A percentile compares a stretch with the other conserved stretches of the same genome.
phyloP scores from a whole-genome alignment of 2,329 filamentous ascomycete species.

The Nemania sp. region DNA sequence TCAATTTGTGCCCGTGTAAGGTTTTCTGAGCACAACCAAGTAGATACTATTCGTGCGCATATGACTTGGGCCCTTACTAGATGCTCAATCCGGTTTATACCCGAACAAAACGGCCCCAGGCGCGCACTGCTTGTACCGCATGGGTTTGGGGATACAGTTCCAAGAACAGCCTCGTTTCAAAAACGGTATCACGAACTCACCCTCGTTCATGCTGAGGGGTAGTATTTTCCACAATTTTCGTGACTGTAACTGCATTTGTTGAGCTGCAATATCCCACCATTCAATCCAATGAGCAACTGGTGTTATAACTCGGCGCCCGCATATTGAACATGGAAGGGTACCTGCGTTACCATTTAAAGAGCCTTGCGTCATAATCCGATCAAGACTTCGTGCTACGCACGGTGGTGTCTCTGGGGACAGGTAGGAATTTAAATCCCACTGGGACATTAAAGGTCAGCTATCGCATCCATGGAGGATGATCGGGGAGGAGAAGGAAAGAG shows the following conservation, averaged over 20 bases:
- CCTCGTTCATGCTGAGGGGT: constrained; percentile 15
- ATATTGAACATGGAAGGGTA: constrained; percentile 56
- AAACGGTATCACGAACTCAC: constrained; percentile 32
- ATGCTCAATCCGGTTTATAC: no score
- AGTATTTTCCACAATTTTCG: not conserved
- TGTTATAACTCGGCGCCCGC: constrained; percentile 51
- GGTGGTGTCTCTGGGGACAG: constrained; percentile 46
- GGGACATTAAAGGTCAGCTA: constrained; percentile 1
- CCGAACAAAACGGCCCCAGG: constrained; percentile 4
- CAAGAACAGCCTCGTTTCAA: constrained; percentile 27
- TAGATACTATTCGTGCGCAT: no score
- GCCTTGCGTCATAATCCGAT: constrained; percentile 45
- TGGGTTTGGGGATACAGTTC: constrained; percentile 20
- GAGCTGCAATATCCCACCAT: constrained; percentile 53
- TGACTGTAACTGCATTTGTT: not conserved
- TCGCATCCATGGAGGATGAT: not conserved
- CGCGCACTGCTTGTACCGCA: constrained; percentile 10
- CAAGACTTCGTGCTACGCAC: constrained; percentile 47
- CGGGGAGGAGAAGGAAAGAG: not conserved
- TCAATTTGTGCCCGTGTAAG: no score
- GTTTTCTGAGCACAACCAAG: no score
- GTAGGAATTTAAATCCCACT: constrained; percentile 46
- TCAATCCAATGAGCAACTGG: constrained; percentile 64
- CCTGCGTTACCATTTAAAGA: constrained; percentile 47
- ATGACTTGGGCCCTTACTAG: no score